phyloP scores from a whole-genome alignment of 176 grass and related monocot genomes.

The Lolium perenne region DNA sequence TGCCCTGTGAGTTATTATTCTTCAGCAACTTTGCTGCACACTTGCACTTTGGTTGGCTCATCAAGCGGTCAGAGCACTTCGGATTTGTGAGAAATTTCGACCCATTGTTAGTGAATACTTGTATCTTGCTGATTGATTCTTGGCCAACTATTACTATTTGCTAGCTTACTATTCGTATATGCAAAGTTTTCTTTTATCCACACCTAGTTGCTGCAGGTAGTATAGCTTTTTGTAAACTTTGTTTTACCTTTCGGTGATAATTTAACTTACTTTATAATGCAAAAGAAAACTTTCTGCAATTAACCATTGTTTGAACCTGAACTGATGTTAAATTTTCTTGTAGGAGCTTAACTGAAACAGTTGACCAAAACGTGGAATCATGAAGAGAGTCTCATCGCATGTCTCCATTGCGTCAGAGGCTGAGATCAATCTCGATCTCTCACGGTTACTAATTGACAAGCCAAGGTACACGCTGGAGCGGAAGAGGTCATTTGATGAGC shows the following conservation, averaged over 20 bases:
- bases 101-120: neutral
- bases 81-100: neutral
- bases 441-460: conserved; percentile 57
- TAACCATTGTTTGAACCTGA: neutral
- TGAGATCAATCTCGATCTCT: conserved; percentile 75
- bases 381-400: conserved; percentile 64
- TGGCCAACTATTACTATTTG: neutral
- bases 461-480: conserved; percentile 66
- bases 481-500: conserved; percentile 82
- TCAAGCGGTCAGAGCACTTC: neutral
- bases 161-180: too few relatives aligned
- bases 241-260: neutral
- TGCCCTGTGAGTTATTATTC: neutral
- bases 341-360: neutral
- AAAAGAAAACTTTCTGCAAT: neutral
- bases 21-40: neutral
- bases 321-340: neutral
- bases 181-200: too few relatives aligned
- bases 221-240: neutral
- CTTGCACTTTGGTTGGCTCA: neutral
- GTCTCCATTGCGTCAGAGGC: conserved; percentile 67
- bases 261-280: neutral
- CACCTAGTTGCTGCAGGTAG: neutral
- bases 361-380: neutral
- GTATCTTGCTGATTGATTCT: neutral